A percentile compares a stretch with the other conserved stretches of the same genome.
Conservation (phyloP, 495 filamentous ascomycete genomes). For the Aspergillus coremiiformis region DNA sequence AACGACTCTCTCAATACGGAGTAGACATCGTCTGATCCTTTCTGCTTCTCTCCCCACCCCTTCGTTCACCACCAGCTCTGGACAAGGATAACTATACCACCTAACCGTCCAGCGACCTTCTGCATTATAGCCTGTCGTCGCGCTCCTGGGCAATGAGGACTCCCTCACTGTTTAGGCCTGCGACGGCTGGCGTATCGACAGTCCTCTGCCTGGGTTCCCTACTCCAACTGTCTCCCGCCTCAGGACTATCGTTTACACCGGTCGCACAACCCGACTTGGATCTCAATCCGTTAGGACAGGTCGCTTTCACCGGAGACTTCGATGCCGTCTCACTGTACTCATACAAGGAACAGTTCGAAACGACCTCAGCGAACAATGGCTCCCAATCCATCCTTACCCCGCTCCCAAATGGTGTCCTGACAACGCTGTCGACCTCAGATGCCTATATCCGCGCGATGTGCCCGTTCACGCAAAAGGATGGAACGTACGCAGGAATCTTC, state of each 20-base stretch:
- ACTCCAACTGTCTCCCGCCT: slow-evolving; percentile 38
- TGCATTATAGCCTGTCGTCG: slow-evolving; percentile 34
- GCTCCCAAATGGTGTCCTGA: slow-evolving; percentile 80
- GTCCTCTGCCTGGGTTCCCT: slow-evolving; percentile 33
- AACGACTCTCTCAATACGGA: not conserved
- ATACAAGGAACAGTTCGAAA: slow-evolving; percentile 71
- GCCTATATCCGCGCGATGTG: slow-evolving; percentile 83
- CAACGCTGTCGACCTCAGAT: slow-evolving; percentile 65
- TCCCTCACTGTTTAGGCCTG: slow-evolving; percentile 50
- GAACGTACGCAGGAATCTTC: slow-evolving; percentile 63
- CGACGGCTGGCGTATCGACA: slow-evolving; percentile 43
- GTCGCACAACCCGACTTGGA: slow-evolving; percentile 74
- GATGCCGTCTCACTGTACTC: slow-evolving; percentile 83
- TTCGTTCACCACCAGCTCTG: not conserved
- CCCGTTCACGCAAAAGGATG: slow-evolving; percentile 61
- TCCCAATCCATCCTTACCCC: slow-evolving; percentile 73
- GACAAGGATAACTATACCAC: slow-evolving; percentile 3
- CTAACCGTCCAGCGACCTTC: slow-evolving; percentile 7
- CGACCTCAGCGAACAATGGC: slow-evolving; percentile 59
- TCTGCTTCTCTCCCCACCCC: not conserved
- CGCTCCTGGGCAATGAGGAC: slow-evolving; percentile 45
- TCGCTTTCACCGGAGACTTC: slow-evolving; percentile 87
- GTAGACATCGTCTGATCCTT: not conserved
- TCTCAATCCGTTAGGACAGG: slow-evolving; percentile 68
- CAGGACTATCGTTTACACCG: slow-evolving; percentile 62